Conservation (phyloP, 306 rosid genomes). For the Dryas octopetala region DNA sequence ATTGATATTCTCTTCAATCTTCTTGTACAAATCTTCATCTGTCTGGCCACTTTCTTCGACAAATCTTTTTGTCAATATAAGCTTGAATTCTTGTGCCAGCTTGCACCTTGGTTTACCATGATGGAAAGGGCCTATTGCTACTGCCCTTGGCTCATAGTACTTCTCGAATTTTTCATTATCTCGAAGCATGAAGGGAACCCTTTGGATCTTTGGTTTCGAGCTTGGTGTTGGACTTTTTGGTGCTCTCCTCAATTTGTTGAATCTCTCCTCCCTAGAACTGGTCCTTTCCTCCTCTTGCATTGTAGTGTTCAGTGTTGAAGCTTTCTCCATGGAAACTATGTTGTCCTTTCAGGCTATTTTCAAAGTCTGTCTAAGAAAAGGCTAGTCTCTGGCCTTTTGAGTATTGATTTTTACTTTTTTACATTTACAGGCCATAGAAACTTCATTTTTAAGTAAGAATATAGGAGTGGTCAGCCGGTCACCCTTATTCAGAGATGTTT, state of each 20-base stretch:
- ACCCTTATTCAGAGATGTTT: too few species aligned
- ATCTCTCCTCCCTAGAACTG: neutral
- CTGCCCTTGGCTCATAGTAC: constrained; percentile 20
- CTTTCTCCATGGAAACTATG: neutral
- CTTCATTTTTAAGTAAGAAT: neutral
- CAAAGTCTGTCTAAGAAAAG: neutral
- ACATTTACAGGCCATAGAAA: neutral
- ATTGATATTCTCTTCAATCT: neutral
- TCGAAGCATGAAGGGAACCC: constrained; percentile 7
- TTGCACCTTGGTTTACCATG: neutral
- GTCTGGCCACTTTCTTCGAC: accelerated
- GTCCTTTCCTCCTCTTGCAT: neutral
- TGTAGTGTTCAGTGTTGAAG: neutral
- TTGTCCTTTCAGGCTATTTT: neutral
- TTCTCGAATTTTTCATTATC: neutral
- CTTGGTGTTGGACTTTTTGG: neutral
- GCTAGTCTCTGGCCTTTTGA: too few species aligned
- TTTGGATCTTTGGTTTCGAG: constrained; percentile 25
- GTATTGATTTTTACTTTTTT: neutral
- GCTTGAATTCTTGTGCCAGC: constrained; percentile 14
- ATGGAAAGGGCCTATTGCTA: constrained; percentile 30
- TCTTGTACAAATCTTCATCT: neutral
- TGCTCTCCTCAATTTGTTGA: neutral
- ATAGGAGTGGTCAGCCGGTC: too few species aligned
- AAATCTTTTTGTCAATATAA: neutral